Base-by-base conservation (phyloP, 345 rosid species). In the Euphorbia lathyris region DNA sequence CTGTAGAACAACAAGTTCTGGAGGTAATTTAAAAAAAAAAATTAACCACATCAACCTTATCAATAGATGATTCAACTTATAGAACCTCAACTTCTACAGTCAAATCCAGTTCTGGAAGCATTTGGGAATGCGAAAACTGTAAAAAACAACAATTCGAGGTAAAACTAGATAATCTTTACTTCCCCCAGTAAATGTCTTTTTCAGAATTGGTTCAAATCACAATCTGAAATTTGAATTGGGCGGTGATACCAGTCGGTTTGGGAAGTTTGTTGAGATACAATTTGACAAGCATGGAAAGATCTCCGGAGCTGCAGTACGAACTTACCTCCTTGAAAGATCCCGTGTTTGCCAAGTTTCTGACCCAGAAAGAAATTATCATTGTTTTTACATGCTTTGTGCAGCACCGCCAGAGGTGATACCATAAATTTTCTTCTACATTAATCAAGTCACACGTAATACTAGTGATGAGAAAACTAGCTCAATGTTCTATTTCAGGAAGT, bases 121-220 rank as follows among this genome's bases (percentile, higher is more conserved):
- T 92, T 92, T 67, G 98, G 98, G 74, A 92, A 92, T 74, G 93
- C 98, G 43, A 90, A 90, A 79, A 92, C 96, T 17, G 90, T 90
- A 26, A 92, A 84, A 72, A 92, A 90, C 77, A 92, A 92, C 84
- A 92, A 92, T 77, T 92, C 98, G 71, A 92, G 98, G 93, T 87
- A 52, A 69, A 74, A 65, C 48, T 57, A 53, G 12, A 57, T 50
- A 32, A 3, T 30, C 20, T 20, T 62, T 40, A 63, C 13, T 58
- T 53, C 8, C 23, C 27, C 48, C 29, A 5, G 14, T 13, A 47
- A 48, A 27, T 25, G 20, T 53, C 8, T 61, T 43, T 52, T 62
- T 42, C 68, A 9, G 19, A 22, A 22, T 25, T 10, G n/a, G 8
- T 42, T 60, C 48, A 8, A 42, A 36, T 61, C 72, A 67, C 30